Evolutionary conservation across 768 basidiomycete genomes (phyloP).

Genomic region (Phanerochaete sordida): DNA sequence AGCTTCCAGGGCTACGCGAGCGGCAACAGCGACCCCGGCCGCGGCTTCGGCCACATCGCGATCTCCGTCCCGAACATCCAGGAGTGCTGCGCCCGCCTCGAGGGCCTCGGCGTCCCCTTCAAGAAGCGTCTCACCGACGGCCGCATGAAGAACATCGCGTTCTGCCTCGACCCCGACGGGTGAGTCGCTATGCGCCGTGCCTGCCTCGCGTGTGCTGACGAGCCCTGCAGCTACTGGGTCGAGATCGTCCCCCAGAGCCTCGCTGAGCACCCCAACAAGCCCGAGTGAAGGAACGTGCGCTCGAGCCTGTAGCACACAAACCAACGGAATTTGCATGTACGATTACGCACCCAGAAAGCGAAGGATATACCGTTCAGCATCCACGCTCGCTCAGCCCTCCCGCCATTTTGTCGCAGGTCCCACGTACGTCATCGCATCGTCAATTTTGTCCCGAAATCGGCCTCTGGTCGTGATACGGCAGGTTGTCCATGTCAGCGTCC

Average conservation of each 20-base stretch:
- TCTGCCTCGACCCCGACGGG: conserved; percentile 85
- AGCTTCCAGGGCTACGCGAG: conserved; percentile 78
- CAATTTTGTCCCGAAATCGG: no score
- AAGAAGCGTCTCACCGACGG: conserved; percentile 87
- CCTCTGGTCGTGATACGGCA: no score
- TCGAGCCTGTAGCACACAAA: background rate
- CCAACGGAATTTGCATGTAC: background rate
- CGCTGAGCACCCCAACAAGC: background rate
- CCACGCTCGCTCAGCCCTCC: no score
- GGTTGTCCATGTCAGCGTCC: no score
- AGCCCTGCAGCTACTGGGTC: conserved; percentile 49
- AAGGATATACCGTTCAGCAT: background rate
- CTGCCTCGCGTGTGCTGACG: background rate
- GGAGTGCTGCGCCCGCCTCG: conserved; percentile 80
- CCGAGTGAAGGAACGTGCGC: background rate
- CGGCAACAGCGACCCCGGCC: conserved; percentile 83
- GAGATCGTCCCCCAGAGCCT: conserved; percentile 43
- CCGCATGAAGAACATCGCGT: conserved; percentile 81
- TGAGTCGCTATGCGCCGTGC: background rate
- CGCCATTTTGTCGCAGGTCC: no score
- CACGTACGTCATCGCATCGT: no score
- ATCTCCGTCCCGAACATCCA: conserved; percentile 82
- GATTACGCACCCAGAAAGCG: background rate
- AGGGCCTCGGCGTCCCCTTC: conserved; percentile 75
- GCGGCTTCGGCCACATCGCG: conserved; percentile 86